A percentile compares a stretch with the other conserved stretches of the same genome.
These are phyloP conservation scores for Geotrichum cucujoidarum DNA, from an alignment of 1,139 yeast species.

Conservation along the genomic window DNA sequence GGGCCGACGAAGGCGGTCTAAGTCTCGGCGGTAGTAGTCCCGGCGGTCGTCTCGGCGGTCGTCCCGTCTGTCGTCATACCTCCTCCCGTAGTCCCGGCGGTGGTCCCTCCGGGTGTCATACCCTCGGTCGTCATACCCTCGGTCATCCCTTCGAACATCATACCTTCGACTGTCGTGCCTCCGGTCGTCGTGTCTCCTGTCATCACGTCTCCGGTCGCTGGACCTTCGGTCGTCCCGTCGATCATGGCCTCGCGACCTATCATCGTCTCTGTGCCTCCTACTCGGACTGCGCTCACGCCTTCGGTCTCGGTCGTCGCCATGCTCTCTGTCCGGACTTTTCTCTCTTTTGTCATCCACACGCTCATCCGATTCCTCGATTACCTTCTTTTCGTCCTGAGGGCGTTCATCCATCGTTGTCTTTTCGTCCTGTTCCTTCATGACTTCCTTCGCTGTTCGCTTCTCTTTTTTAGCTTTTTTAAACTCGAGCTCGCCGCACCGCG, in stretches of 20 bases:
- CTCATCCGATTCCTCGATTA: background rate
- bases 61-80: background rate
- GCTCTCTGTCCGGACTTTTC: background rate
- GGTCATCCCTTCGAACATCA: background rate
- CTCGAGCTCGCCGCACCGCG: conserved; percentile 52
- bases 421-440: background rate
- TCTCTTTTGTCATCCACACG: background rate
- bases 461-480: conserved; percentile 21
- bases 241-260: conserved; percentile 2
- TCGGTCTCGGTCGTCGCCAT: background rate
- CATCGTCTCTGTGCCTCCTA: background rate
- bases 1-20: background rate
- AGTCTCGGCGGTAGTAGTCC: background rate
- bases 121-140: no score
- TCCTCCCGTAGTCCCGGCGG: background rate
- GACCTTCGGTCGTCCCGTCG: background rate
- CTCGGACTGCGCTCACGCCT: conserved; percentile 1
- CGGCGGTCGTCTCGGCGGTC: background rate
- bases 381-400: background rate
- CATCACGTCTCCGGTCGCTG: background rate
- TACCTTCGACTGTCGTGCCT: background rate
- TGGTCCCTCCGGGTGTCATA: background rate
- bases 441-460: background rate
- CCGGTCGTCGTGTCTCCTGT: background rate
- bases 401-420: no score